Base-by-base conservation (phyloP, 148 eudicot genomes). In the Amaranthus cruentus region DNA sequence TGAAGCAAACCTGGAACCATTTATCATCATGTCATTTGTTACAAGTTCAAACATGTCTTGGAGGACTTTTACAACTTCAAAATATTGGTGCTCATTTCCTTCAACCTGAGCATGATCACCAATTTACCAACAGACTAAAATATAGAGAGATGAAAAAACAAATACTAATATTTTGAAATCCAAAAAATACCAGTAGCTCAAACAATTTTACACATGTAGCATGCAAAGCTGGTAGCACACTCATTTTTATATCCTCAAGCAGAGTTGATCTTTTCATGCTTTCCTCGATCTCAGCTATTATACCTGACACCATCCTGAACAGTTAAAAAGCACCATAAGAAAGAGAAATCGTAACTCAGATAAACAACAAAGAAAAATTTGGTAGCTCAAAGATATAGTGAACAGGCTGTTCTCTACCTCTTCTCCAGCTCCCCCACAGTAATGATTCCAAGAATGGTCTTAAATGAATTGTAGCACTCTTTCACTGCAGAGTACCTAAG, bases 11-110 rank as follows among this genome's bases (percentile, higher is more conserved):
- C 97, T 91, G 82, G 96, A 89, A 73, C 89, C 90, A 78, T 89
- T 87, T 75, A 84, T 54, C 90, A 95, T 86, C 96, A 95, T 82
- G 72, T 85, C 88, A 57, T 68, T 80, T 59, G 97, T 90, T 68
- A 91, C 93, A 77, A 95, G 83, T 84, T 95, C 98, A 85, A 90
- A 85, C 4, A 89, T 87, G 81, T 95, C 98, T 85, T 95, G 97
- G 62, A 95, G 89, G 55, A 85, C 85, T 88, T 84, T 87, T 76
- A 95, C 96, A 60, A 95, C 93, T 80, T 81, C 75, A 73, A 71
- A 21, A 83, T 81, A 78, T 50, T 80, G 87, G 49, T 66, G 74
- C 79, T 87, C 91, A 49, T 87, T 85, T 68, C 97, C 96, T 74
- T 87, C 88, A 66, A 88, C 89, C 97, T 91, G 76, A 73, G 71